These are phyloP conservation scores for Firmiana major DNA, from an alignment of 345 rosid genomes.

Conservation along the genomic window DNA sequence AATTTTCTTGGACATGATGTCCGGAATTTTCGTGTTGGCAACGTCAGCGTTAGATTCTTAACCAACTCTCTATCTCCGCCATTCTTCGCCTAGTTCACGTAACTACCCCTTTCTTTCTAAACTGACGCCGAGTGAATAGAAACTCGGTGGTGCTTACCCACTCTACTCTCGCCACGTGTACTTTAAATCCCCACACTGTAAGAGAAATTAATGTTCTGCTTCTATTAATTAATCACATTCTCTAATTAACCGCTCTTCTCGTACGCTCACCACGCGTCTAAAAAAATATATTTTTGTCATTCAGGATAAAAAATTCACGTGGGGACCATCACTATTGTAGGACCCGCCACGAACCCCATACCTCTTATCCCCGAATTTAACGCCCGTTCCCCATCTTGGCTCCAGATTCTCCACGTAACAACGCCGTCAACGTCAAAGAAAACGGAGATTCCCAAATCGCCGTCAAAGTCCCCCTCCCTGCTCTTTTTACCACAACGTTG, in stretches of 20 bases:
- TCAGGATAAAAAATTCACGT: too few species aligned
- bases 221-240: background rate
- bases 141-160: background rate
- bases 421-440: constrained; percentile 13
- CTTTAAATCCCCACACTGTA: background rate
- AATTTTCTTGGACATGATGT: background rate
- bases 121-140: constrained; percentile 15
- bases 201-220: background rate
- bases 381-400: constrained; percentile 21
- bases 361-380: constrained; percentile 1
- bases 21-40: background rate
- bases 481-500: background rate
- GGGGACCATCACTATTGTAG: constrained; percentile 25
- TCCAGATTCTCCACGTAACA: constrained; percentile 12
- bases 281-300: too few species aligned
- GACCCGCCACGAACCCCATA: background rate
- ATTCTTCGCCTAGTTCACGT: background rate
- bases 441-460: constrained; percentile 25
- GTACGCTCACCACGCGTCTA: background rate
- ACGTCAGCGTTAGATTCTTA: background rate
- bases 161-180: constrained; percentile 10
- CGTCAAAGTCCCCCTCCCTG: constrained; percentile 8
- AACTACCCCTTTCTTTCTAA: constrained; percentile 11
- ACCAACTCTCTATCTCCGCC: background rate
- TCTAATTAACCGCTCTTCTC: background rate